Base-by-base conservation (phyloP, 768 basidiomycete species). In the Leucocoprinus sp. region DNA sequence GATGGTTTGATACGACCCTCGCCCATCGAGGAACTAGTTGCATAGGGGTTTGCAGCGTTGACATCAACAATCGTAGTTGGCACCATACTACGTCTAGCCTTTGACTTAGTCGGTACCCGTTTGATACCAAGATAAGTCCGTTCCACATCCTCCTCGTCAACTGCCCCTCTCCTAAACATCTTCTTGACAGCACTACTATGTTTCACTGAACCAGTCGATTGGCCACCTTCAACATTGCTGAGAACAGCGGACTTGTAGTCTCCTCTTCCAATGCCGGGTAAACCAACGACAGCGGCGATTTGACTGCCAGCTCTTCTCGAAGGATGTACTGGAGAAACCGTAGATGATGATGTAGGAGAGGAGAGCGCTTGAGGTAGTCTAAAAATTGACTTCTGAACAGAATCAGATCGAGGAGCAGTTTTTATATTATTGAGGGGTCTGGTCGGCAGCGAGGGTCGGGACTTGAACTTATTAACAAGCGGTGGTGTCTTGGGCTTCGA, bases 341-440 rank as follows among this genome's bases (percentile, higher is more conserved):
- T 87, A 0, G 82, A 79, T 3, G 84, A 85, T 2, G 89, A 62
- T 55, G 74, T 80, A 0, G 87, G 87, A 22, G 84, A 87, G 0
- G 82, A 82, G 0, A 83, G 84, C 4, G 89, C 52, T 17, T 79
- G 58, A 0, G 83, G 83, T 15, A 83, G 82, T 1, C 81, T 80
- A 9, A 79, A 81, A 15, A 76, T 59, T n/a, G 78, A 74, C 56
- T 86, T 84, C 52, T 71, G 65, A 26, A 45, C 12, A 8, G 36
- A 9, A 14, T 15, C 37, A n/a, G 44, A 21, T 29, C 73, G 52
- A 12, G 69, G 64, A 41, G 63, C 64, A 27, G 66, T 57, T 52
- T 56, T 64, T 34, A 53, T 51, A 22, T 43, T 38, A 9, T 54
- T 54, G 6, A 9, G 14, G 17, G 44, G 33, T 24, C 21, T n/a